Percentiles rank a stretch among this genome's conserved stretches.
phyloP scores from a whole-genome alignment of 2,329 filamentous ascomycete species.

The Arthrocladium fulminans region DNA sequence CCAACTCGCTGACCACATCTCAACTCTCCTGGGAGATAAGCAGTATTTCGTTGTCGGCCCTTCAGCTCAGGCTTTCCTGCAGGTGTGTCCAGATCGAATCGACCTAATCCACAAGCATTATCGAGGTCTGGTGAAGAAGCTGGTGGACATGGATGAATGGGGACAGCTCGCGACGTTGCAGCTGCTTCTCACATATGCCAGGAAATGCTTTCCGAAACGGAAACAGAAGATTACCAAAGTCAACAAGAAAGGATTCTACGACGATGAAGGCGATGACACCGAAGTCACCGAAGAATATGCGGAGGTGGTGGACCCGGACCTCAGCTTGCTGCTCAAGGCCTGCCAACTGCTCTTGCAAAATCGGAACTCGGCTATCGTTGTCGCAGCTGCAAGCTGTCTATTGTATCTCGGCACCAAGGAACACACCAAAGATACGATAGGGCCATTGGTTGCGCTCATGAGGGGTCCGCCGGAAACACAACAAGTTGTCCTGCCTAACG shows the following conservation, averaged over 20 bases:
- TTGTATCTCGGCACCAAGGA: constrained; percentile 71
- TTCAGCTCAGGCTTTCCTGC: constrained; percentile 78
- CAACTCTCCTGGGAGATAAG: constrained; percentile 71
- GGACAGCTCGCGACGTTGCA: constrained; percentile 76
- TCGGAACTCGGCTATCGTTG: constrained; percentile 83
- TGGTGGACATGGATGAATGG: constrained; percentile 99
- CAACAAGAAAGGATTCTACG: constrained; percentile 69
- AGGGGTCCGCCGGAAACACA: constrained; percentile 80
- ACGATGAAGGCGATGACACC: constrained; percentile 50
- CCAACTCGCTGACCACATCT: constrained; percentile 74
- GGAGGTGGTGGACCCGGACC: constrained; percentile 64
- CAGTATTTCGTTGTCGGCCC: constrained; percentile 96
- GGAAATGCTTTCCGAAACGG: constrained; percentile 74
- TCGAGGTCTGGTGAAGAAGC: constrained; percentile 70
- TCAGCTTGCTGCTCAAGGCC: constrained; percentile 68
- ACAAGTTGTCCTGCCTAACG: constrained; percentile 84
- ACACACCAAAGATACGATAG: constrained; percentile 66
- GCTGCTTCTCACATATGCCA: constrained; percentile 74
- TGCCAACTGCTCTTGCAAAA: constrained; percentile 83
- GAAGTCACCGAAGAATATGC: constrained; percentile 44
- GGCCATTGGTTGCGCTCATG: constrained; percentile 76
- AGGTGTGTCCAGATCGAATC: constrained; percentile 77
- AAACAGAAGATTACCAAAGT: constrained; percentile 50
- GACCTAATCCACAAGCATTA: constrained; percentile 91
- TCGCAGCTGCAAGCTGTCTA: constrained; percentile 78